Percentiles rank a stretch among this genome's conserved stretches.
These are phyloP conservation scores for Fusarium bactridioides DNA, from an alignment of 2,329 filamentous ascomycete species.

Conservation along the genomic window DNA sequence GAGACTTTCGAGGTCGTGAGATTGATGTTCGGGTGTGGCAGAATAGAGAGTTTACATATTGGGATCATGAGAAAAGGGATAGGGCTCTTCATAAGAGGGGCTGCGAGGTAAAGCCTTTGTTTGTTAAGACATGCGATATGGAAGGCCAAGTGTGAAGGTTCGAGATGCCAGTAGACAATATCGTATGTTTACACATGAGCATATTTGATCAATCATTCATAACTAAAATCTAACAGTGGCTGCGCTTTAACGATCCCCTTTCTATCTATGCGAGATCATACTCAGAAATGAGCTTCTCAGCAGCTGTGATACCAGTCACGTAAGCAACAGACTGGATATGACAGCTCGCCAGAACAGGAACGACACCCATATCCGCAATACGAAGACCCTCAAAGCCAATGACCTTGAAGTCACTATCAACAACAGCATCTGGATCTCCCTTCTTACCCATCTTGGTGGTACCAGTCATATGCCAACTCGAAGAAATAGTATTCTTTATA, in stretches of 20 bases:
- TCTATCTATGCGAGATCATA: conserved; percentile 4
- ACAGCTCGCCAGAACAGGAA: conserved; percentile 53
- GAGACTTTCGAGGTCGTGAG: not conserved
- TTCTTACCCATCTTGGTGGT: conserved; percentile 65
- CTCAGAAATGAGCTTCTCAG: conserved; percentile 50
- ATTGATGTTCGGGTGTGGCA: not conserved
- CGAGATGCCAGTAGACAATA: too few species aligned
- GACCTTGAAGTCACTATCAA: conserved; percentile 49
- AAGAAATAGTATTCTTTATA: conserved; percentile 49
- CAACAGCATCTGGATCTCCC: conserved; percentile 52
- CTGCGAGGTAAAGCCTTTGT: not conserved
- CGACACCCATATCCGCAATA: conserved; percentile 35
- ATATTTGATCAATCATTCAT: not conserved
- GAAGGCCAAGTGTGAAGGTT: rapidly evolving
- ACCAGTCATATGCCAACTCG: conserved; percentile 64
- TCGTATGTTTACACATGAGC: too few species aligned
- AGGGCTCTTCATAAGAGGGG: not conserved
- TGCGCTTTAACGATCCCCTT: not conserved
- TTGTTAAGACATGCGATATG: not conserved
- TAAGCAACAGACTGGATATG: conserved; percentile 64
- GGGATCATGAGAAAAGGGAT: not conserved
- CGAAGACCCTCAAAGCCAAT: conserved; percentile 32
- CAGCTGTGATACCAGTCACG: conserved; percentile 59
- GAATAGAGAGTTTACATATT: not conserved
- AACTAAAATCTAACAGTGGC: too few species aligned